These are phyloP conservation scores for Crepidotus variabilis DNA, from an alignment of 768 basidiomycete species.

Conservation along the genomic window DNA sequence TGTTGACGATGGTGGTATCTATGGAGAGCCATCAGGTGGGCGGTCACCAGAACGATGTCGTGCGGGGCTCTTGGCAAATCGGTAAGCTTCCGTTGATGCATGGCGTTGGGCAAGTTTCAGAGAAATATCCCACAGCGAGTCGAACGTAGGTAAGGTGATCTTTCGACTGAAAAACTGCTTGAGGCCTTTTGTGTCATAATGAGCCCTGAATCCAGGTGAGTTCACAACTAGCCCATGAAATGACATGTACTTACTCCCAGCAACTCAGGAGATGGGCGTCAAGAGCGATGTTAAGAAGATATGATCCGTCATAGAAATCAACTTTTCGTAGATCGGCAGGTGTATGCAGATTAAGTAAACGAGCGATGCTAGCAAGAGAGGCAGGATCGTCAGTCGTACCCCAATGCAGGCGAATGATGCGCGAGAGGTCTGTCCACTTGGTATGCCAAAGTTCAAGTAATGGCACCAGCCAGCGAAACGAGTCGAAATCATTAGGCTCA, in stretches of 20 bases:
- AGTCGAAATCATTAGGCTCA: conserved; percentile 14
- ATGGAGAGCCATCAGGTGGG: not conserved
- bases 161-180: conserved; percentile 3
- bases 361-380: conserved; percentile 14
- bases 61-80: not conserved
- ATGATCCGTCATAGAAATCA: conserved; percentile 18
- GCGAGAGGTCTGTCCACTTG: conserved; percentile 27
- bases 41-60: not conserved
- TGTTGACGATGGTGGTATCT: not conserved
- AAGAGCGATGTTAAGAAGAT: conserved; percentile 15
- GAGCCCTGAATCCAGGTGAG: not conserved
- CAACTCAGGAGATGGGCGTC: conserved; percentile 17
- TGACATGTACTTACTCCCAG: conserved; percentile 14
- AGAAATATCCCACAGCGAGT: not conserved
- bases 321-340: conserved; percentile 22
- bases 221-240: not conserved
- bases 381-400: conserved; percentile 16
- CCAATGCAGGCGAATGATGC: conserved; percentile 16
- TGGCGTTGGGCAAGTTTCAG: not conserved
- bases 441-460: conserved; percentile 29
- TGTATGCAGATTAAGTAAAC: conserved; percentile 12
- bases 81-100: conserved; percentile 2
- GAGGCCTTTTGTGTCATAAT: conserved; percentile 11
- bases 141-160: not conserved
- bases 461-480: conserved; percentile 17